Evolutionary conservation across 441 rosid genomes (phyloP), one percentile per base, ranked within the genome.

Genomic region (Aleurites moluccanus): DNA sequence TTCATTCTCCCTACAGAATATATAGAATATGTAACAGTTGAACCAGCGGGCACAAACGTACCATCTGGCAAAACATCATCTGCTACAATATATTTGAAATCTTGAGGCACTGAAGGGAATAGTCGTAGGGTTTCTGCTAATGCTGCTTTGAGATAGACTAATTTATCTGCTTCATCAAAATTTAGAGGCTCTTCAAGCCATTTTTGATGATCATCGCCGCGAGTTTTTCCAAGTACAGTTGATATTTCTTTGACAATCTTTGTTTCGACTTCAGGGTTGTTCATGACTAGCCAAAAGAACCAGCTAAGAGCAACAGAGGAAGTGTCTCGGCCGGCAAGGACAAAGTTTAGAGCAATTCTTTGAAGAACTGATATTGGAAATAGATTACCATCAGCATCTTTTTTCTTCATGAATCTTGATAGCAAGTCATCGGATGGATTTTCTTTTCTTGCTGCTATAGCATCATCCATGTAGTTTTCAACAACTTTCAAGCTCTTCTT

Each of bases 281-380:
- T 91, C 97, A 94, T 91, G 66, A 94, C 88, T 0, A 91, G 92
- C 97, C 97, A 94, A 85, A 94, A 94, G 84, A 94, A 94, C 98
- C 97, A 94, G 82, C 97, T 92, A 38, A 94, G 83, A 5, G 98
- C 98, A 16, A 94, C 98, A 0, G 97, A 94, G 5, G 98, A 94
- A 5, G 98, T 94, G 82, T 94, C 98, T 0, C 98, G 88, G 60
- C 98, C 98, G 0, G 98, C 98, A 0, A 94, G 93, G 69, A 92
- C 97, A 69, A 94, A 94, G 85, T 94, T 94, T 0, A 94, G 85
- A n/a, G 98, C 98, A 30, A 94, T 94, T 18, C 90, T 90, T 80
- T 94, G 97, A 75, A 94, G 97, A 75, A 90, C 97, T 0, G 82
- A 76, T 64, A 81, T 85, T 2, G 90, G 80, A 57, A 92, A 92